Percentiles rank a stretch among this genome's conserved stretches.
Conservation (phyloP, 768 basidiomycete species). For the Pleurotus pulmonarius region DNA sequence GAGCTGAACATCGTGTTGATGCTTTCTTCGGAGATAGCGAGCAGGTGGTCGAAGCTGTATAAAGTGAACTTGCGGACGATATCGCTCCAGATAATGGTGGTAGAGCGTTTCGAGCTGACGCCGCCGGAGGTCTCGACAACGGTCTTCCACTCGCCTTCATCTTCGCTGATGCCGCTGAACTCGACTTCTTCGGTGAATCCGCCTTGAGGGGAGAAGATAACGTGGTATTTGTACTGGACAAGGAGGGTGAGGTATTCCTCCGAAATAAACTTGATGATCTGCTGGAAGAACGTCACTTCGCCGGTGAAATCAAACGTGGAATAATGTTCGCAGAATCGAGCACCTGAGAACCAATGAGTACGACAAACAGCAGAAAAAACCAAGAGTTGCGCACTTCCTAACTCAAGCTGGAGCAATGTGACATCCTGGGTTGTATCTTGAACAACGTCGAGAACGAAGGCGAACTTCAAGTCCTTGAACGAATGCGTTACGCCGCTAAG, state of each 20-base stretch:
- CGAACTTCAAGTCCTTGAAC: not conserved
- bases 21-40: conserved; percentile 10
- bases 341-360: not conserved
- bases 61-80: conserved; percentile 4
- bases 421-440: not conserved
- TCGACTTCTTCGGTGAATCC: not conserved
- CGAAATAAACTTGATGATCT: not conserved
- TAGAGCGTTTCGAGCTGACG: not conserved
- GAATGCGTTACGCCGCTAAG: not conserved
- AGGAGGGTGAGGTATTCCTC: conserved; percentile 4
- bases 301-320: not conserved
- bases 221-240: conserved; percentile 1
- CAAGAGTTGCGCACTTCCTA: not conserved
- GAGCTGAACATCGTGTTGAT: conserved; percentile 8
- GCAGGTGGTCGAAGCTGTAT: conserved; percentile 6
- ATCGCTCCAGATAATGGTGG: conserved; percentile 8
- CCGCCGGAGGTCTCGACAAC: not conserved
- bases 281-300: conserved; percentile 1
- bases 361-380: not conserved
- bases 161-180: conserved; percentile 3
- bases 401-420: not conserved
- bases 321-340: not conserved
- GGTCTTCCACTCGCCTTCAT: conserved; percentile 2
- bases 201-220: conserved; percentile 2
- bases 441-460: not conserved